A percentile compares a stretch with the other conserved stretches of the same genome.
phyloP scores from a whole-genome alignment of 1,284 basidiomycete species.

The Cutaneotrichosporon cavernicola region DNA sequence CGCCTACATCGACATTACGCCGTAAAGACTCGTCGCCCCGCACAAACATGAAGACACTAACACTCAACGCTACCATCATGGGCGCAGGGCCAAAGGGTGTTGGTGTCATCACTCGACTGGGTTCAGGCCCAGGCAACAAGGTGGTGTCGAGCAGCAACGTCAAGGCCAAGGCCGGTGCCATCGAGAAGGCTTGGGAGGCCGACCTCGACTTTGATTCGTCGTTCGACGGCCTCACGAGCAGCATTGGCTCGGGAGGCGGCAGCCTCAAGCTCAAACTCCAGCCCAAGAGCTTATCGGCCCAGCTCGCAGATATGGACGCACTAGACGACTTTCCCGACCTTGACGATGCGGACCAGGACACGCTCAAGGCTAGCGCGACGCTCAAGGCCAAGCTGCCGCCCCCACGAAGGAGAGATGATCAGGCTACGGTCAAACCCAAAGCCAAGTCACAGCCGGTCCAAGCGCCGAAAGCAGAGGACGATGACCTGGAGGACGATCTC shows the following conservation, averaged over 20 bases:
- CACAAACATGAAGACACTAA: conserved; percentile 20
- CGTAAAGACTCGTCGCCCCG: conserved; percentile 12
- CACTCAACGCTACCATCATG: conserved; percentile 32
- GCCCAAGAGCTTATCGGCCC: conserved; percentile 22
- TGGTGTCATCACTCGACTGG: conserved; percentile 43
- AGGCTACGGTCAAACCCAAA: conserved; percentile 17
- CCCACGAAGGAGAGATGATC: conserved; percentile 19
- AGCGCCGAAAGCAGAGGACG: conserved; percentile 7
- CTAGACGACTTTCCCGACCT: conserved; percentile 43
- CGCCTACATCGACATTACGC: conserved; percentile 14
- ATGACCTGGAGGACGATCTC: conserved; percentile 44
- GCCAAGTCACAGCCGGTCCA: neutral
- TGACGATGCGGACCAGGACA: conserved; percentile 46
- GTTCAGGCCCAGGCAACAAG: conserved; percentile 19
- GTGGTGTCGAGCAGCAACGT: conserved; percentile 27
- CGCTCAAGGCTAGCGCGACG: conserved; percentile 46
- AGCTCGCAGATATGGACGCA: conserved; percentile 36
- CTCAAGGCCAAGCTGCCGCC: conserved; percentile 47
- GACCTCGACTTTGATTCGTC: conserved; percentile 39
- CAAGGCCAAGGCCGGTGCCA: conserved; percentile 31
- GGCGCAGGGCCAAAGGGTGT: conserved; percentile 40
- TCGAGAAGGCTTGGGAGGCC: conserved; percentile 32
- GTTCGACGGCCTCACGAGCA: neutral
- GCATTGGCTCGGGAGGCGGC: neutral
- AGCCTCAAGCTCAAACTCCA: conserved; percentile 12